phyloP scores from a whole-genome alignment of 2,329 filamentous ascomycete genomes.

The Leptographium wingfieldii region DNA sequence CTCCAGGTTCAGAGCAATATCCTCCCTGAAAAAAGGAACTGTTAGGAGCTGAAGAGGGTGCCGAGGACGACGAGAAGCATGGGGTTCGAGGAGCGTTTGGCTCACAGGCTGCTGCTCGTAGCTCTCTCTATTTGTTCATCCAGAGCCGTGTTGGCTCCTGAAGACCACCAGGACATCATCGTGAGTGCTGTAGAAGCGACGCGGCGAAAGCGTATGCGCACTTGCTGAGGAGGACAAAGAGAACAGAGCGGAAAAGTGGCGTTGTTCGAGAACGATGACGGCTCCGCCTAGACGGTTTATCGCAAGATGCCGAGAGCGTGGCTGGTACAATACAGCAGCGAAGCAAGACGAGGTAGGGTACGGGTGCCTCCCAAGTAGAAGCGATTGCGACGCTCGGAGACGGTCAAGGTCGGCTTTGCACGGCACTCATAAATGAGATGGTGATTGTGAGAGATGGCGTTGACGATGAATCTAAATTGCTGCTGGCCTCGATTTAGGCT shows the following conservation, averaged over 20 bases:
- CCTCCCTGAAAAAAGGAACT: conserved; percentile 48
- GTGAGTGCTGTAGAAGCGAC: background rate
- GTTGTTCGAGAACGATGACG: background rate
- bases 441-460: background rate
- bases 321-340: background rate
- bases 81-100: background rate
- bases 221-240: background rate
- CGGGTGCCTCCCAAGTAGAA: background rate
- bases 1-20: conserved; percentile 94
- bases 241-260: background rate
- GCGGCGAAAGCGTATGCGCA: background rate
- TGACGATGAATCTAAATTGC: conserved; percentile 1
- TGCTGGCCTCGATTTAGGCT: background rate
- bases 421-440: background rate
- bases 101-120: conserved; percentile 84
- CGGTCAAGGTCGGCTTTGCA: background rate
- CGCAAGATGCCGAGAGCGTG: background rate
- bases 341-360: background rate
- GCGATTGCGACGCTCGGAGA: background rate
- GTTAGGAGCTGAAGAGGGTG: background rate
- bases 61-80: background rate
- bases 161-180: conserved; percentile 95
- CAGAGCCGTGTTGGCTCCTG: conserved; percentile 75
- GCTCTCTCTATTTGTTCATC: conserved; percentile 96
- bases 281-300: background rate